Conservation (phyloP, 257 asterid genomes). For the Nicotiana obtusifolia region DNA sequence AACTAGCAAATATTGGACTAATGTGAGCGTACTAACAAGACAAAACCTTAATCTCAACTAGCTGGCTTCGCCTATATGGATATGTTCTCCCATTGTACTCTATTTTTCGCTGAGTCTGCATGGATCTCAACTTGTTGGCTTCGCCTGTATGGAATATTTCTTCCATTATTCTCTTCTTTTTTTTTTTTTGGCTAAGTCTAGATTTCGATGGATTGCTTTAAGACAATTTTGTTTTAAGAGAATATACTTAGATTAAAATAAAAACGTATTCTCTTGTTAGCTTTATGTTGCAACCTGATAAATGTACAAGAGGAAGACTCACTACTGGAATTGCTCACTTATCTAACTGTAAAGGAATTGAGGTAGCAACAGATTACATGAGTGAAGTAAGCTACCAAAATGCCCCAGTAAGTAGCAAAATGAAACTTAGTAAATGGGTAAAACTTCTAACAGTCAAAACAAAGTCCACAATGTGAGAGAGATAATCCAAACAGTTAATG, state of each 20-base stretch:
- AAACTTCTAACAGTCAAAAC: neutral
- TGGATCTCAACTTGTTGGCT: too few species aligned
- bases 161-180: too few species aligned
- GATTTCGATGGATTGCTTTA: too few species aligned
- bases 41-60: too few species aligned
- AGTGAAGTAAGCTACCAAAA: neutral
- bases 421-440: neutral
- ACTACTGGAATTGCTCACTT: neutral
- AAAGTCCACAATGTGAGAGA: neutral
- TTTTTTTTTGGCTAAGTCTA: too few species aligned
- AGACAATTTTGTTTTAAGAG: neutral
- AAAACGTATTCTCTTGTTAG: neutral
- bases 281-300: neutral
- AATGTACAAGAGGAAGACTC: neutral
- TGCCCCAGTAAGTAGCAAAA: neutral
- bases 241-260: neutral
- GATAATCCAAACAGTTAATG: neutral
- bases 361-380: neutral
- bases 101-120: too few species aligned
- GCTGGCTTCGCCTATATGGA: too few species aligned
- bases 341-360: neutral
- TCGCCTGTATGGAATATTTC: too few species aligned
- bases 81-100: too few species aligned
- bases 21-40: too few species aligned
- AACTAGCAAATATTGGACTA: neutral